These are phyloP conservation scores for Boletus semigastroideus DNA, from an alignment of 1,284 basidiomycete species.

Conservation along the genomic window DNA sequence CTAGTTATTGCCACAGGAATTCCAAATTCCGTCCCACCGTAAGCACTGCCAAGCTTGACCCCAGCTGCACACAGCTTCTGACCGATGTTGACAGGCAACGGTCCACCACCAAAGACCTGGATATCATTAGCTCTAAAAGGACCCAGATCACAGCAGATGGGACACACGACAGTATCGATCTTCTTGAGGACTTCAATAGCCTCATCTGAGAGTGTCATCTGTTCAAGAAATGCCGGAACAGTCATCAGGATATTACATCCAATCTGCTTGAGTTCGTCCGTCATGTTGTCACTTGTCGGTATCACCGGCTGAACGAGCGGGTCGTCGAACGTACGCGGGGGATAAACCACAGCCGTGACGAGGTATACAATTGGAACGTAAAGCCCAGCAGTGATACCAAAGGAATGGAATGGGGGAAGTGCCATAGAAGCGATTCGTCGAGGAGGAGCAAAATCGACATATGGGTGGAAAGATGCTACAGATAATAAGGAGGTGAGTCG, in stretches of 20 bases:
- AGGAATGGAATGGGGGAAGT: constrained; percentile 28
- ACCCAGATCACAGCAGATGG: not conserved
- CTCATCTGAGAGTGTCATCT: constrained; percentile 13
- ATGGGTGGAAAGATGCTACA: constrained; percentile 3
- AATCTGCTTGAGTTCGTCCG: not conserved
- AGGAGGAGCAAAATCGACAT: constrained; percentile 1
- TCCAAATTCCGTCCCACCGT: constrained; percentile 33
- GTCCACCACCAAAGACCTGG: constrained; percentile 28
- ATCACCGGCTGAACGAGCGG: constrained; percentile 11
- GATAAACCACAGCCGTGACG: constrained; percentile 14
- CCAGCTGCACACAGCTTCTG: constrained; percentile 22
- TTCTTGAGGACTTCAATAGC: constrained; percentile 12
- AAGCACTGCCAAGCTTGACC: constrained; percentile 15
- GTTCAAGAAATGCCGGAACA: constrained; percentile 26
- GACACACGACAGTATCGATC: constrained; percentile 19
- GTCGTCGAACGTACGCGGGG: constrained; percentile 9
- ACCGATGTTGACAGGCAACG: constrained; percentile 23
- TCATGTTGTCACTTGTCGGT: constrained; percentile 14
- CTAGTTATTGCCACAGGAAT: not conserved
- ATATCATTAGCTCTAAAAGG: not conserved
- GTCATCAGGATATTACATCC: constrained; percentile 14
- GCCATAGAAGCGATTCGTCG: constrained; percentile 26
- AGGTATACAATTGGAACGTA: constrained; percentile 17
- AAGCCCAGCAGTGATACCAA: constrained; percentile 16
- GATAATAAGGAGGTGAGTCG: not conserved